Evolutionary conservation across 495 filamentous ascomycete species (phyloP).

Genomic region (Xylaria sp.): DNA sequence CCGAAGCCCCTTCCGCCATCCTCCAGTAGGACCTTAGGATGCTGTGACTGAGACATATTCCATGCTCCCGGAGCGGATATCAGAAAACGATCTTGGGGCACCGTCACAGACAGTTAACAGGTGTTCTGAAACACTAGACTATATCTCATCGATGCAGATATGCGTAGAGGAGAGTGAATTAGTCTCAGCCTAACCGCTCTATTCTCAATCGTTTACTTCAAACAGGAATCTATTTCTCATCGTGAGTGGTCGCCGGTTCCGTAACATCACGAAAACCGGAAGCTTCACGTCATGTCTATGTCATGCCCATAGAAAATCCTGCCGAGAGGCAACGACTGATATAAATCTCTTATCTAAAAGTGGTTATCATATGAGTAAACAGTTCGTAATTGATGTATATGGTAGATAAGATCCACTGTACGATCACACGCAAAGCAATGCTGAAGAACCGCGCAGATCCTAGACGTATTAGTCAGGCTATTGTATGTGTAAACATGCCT

Average conservation of each 20-base stretch:
- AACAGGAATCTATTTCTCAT: background rate
- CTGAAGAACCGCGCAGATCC: too few species aligned
- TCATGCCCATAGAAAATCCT: background rate
- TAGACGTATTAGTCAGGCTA: too few species aligned
- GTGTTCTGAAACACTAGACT: background rate
- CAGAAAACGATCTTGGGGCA: background rate
- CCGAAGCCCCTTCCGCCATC: conserved; percentile 60
- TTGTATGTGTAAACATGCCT: background rate
- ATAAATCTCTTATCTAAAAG: background rate
- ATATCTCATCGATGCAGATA: background rate
- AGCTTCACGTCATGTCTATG: conserved; percentile 16
- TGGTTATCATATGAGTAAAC: background rate
- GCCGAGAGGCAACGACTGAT: background rate
- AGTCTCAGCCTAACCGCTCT: background rate
- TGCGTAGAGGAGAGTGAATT: too few species aligned
- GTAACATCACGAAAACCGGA: background rate
- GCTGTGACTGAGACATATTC: background rate
- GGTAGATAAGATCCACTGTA: too few species aligned
- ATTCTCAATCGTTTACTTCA: background rate
- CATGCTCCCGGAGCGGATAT: background rate
- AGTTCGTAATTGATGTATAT: too few species aligned
- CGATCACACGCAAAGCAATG: too few species aligned
- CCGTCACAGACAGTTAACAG: background rate
- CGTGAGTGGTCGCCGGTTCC: background rate
- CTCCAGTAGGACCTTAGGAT: conserved; percentile 51